Evolutionary conservation across 139 green algal genomes (phyloP).

Genomic region (Micractinium sp.): DNA sequence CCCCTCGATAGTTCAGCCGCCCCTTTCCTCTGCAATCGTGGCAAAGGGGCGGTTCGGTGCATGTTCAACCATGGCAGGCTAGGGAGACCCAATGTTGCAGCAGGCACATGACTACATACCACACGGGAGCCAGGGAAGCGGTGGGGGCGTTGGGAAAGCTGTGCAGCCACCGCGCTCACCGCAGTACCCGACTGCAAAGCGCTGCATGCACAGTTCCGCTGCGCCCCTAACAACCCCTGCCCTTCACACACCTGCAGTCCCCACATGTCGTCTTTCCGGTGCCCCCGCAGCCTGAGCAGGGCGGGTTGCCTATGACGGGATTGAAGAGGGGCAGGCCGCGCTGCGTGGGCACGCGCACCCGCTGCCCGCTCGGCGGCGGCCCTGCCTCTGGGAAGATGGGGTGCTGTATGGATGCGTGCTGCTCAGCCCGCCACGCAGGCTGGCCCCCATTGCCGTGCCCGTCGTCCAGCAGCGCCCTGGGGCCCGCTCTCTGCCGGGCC

Average conservation of each 20-base stretch:
- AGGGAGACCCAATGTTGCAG: too few relatives aligned
- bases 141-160: background rate
- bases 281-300: constrained; percentile 42
- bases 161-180: background rate
- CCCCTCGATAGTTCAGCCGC: constrained; percentile 41
- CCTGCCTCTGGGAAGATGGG: constrained; percentile 5
- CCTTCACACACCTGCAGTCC: constrained; percentile 32
- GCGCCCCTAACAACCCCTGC: background rate
- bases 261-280: constrained; percentile 44
- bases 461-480: background rate
- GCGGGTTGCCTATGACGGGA: background rate
- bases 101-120: too few relatives aligned
- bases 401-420: constrained; percentile 30
- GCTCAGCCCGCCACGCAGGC: background rate
- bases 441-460: background rate
- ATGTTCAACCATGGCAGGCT: too few relatives aligned
- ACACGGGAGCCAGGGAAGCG: too few relatives aligned
- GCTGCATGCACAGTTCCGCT: background rate
- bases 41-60: background rate
- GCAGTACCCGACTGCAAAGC: background rate
- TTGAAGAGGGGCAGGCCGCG: constrained; percentile 19
- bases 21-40: constrained; percentile 40
- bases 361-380: background rate
- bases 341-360: constrained; percentile 40
- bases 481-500: too few relatives aligned